phyloP scores from a whole-genome alignment of 2,329 filamentous ascomycete genomes.

The Alternaria arborescens region DNA sequence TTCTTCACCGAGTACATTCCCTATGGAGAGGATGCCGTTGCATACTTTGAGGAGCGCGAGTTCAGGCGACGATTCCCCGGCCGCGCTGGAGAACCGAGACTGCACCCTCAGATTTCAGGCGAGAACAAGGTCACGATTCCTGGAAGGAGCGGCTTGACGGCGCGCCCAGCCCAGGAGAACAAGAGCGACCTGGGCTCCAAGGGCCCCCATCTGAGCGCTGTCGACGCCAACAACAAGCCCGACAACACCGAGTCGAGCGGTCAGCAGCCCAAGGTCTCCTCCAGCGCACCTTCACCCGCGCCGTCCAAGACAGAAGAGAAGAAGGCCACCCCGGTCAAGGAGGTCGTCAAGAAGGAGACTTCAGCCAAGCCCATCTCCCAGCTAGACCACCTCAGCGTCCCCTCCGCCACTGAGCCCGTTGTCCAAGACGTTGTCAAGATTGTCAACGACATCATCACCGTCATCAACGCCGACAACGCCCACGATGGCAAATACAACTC shows the following conservation, averaged over 20 bases:
- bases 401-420: slow-evolving; percentile 81
- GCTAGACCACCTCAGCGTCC: slow-evolving; percentile 80
- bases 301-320: slow-evolving; percentile 16
- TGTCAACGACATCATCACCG: slow-evolving; percentile 93
- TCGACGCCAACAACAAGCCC: slow-evolving; percentile 56
- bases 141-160: slow-evolving; percentile 84
- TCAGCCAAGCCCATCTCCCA: slow-evolving; percentile 55
- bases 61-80: slow-evolving; percentile 83
- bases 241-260: slow-evolving; percentile 12
- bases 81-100: slow-evolving; percentile 52
- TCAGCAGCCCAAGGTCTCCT: slow-evolving; percentile 38
- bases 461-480: slow-evolving; percentile 86
- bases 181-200: slow-evolving; percentile 49
- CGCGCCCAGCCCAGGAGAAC: slow-evolving; percentile 73
- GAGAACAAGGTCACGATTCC: slow-evolving; percentile 82
- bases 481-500: slow-evolving; percentile 75
- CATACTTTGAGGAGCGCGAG: slow-evolving; percentile 94
- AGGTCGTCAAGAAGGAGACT: slow-evolving; percentile 33
- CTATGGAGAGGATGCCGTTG: slow-evolving; percentile 90
- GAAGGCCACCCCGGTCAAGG: slow-evolving; percentile 32
- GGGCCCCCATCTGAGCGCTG: slow-evolving; percentile 70
- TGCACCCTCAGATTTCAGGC: slow-evolving; percentile 59
- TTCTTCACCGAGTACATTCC: slow-evolving; percentile 98
- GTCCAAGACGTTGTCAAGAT: slow-evolving; percentile 95
- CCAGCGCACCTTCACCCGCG: slow-evolving; percentile 13